Conservation (phyloP, 2,329 filamentous ascomycete species). For the Colletotrichum echinochloae region DNA sequence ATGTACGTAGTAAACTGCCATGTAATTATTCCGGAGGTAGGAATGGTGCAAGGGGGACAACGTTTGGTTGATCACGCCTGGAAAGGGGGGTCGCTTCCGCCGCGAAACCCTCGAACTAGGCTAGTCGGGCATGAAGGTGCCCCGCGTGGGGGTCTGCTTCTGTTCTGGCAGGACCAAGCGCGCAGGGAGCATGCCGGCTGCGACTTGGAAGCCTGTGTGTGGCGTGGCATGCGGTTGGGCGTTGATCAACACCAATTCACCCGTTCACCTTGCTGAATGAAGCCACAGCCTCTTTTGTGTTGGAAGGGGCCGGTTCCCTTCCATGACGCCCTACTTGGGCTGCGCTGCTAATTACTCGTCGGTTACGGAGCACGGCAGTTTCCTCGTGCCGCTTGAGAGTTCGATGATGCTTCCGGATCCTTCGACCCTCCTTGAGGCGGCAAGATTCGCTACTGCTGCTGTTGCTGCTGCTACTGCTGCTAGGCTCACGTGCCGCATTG, state of each 20-base stretch:
- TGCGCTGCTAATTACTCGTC: constrained; percentile 3
- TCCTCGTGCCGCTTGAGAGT: constrained; percentile 16
- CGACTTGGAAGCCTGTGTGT: constrained; percentile 20
- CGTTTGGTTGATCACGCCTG: constrained; percentile 33
- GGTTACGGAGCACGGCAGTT: constrained; percentile 13
- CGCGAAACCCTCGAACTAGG: constrained; percentile 21
- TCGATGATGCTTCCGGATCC: background rate
- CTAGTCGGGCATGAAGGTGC: constrained; percentile 33
- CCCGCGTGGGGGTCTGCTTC: constrained; percentile 38
- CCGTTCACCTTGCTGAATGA: constrained; percentile 23
- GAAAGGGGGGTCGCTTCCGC: constrained; percentile 37
- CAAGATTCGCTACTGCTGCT: background rate
- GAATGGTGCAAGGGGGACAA: constrained; percentile 15
- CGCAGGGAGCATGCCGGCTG: constrained; percentile 34
- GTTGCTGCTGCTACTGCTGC: background rate
- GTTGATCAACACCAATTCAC: constrained; percentile 32
- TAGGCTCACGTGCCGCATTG: background rate
- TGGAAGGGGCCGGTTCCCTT: background rate
- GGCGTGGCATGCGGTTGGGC: constrained; percentile 24
- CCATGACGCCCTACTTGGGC: constrained; percentile 23
- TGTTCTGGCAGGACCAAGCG: constrained; percentile 22
- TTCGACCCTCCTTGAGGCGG: background rate
- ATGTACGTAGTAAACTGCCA: constrained; percentile 33
- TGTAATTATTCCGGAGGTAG: constrained; percentile 28
- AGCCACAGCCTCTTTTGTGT: constrained; percentile 30